A percentile compares a stretch with the other conserved stretches of the same genome.
Evolutionary conservation across 495 filamentous ascomycete genomes (phyloP).

Genomic region (Xanthoparmelia taractica): DNA sequence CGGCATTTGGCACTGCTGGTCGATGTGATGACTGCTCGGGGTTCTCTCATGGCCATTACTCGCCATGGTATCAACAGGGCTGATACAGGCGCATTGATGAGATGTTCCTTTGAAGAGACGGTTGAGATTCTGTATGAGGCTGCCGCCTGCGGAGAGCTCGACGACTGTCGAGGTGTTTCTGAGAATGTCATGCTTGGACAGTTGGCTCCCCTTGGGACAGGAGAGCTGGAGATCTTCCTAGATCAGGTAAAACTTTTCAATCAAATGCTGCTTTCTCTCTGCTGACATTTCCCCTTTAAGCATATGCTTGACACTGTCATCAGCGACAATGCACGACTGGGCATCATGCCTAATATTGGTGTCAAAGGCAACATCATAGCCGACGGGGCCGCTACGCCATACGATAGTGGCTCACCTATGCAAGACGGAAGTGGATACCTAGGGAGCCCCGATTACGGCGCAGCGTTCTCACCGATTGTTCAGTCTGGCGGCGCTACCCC

Average conservation of each 20-base stretch:
- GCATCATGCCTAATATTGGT: constrained; percentile 66
- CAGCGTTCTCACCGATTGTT: constrained; percentile 84
- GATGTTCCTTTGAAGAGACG: constrained; percentile 98
- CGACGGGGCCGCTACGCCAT: constrained; percentile 87
- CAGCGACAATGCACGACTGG: constrained; percentile 76
- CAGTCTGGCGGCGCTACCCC: constrained; percentile 66
- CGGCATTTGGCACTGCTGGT: constrained; percentile 93
- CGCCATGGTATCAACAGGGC: constrained; percentile 97
- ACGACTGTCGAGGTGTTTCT: constrained; percentile 94
- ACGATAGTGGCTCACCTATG: constrained; percentile 85
- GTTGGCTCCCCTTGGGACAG: constrained; percentile 91
- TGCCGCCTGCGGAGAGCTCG: constrained; percentile 85
- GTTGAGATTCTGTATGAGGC: constrained; percentile 97
- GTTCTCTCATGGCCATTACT: constrained; percentile 88
- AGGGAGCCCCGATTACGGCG: constrained; percentile 68
- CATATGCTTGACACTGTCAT: constrained; percentile 92
- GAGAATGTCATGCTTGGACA: constrained; percentile 99
- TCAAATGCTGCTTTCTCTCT: neutral
- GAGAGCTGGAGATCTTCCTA: constrained; percentile 83
- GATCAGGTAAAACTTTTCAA: constrained; percentile 48
- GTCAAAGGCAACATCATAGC: constrained; percentile 59
- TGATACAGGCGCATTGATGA: constrained; percentile 96
- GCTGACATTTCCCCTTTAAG: constrained; percentile 5
- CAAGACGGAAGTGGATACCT: constrained; percentile 62
- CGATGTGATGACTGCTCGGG: constrained; percentile 95